Base-by-base conservation (phyloP, 2,329 filamentous ascomycete species). In the Zasmidium angulare region DNA sequence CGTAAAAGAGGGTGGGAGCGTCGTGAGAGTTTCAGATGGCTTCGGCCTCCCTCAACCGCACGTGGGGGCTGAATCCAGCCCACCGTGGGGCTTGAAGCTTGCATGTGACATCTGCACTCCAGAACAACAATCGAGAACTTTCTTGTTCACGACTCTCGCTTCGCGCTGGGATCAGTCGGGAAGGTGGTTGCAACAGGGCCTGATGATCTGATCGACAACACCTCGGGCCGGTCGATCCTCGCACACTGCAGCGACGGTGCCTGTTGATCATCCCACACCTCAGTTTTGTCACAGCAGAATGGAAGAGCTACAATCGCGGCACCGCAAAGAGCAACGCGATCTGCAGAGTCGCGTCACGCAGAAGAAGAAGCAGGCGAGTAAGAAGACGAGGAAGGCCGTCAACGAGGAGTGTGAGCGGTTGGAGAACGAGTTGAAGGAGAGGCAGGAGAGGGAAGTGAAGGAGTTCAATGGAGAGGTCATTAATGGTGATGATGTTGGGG, bases 301-400 rank as follows among this genome's bases (percentile, higher is more conserved):
- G 76, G 93, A 97, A 61, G 87, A 90, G 63, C 78, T 95, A 57
- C 87, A 91, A 68, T 80, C 86, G 40, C 89, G 88, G 50, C 95
- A 99, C 74, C 87, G 91, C 69, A 95, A 91, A 76, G 93, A 99
- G 77, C 87, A 89, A 74, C 88, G 87, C 68, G 93, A 98, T 62
- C 82, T 99, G 23, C 90, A 96, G 74, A 84, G 86, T 53, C 87
- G 89, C 60, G 87, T 96, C 71, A 97, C 91, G 3, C 92, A 89
- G 77, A 98, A 97, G 83, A 99, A 97, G 82, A 98, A 97, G 81
- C 89, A 90, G 67, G 93, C 95, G 17, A 96, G 89, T 50, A 99
- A 98, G 78, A 88, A 87, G 75, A 86, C 85, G 9, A 81, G 85
- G 52, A 86, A 82, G 65, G 77, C 77, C 36, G 77, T 82, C 46